Base-by-base conservation (phyloP, 2,329 filamentous ascomycete genomes). In the Cladosporium colombiae region DNA sequence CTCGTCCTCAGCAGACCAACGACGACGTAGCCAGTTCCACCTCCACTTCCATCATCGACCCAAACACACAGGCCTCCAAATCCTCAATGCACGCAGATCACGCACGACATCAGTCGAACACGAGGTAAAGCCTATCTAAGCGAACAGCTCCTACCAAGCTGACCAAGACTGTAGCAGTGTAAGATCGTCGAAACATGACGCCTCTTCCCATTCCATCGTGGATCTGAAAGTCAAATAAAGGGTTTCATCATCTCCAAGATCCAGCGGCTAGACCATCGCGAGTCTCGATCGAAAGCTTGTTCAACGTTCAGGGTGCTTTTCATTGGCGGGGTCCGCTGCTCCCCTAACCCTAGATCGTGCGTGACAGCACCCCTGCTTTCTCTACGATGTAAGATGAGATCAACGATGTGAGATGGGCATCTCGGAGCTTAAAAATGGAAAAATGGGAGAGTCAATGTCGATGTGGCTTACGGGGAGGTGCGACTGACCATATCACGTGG, bases 271-370 rank as follows among this genome's bases (percentile, higher is more conserved):
- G 40, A 61, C 46, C 40, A 33, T 61, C 58, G 10, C 29, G 44
- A 25, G 44, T 31, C 58, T 61, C 44, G 44, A 61, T 61, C 58
- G 58, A 61, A 61, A 61, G 58, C 44, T 35, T 50, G 58, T n/a
- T 29, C 49, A n/a, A 29, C 23, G 8, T 18, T 13, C 27, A 18
- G 13, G 14, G 37, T n/a, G 11, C 10, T 18, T 44, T 16, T 18
- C 14, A 55, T 55, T 55, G 52, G 52, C 8, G 27, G 23, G 18
- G 18, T 40, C 35, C 7, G 31, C 33, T 16, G 49, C 2, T 27
- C 13, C 52, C 3, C 52, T 55, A 55, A 33, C 21, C 52, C 29
- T 29, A 33, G 31, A 55, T 31, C 52, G 10, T 27, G 25, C 25
- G 25, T 53, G 49, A 52, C 49, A 52, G 49, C 33, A 37, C 33